Evolutionary conservation across 148 eudicot species (phyloP).

Genomic region (Beta vulgaris): DNA sequence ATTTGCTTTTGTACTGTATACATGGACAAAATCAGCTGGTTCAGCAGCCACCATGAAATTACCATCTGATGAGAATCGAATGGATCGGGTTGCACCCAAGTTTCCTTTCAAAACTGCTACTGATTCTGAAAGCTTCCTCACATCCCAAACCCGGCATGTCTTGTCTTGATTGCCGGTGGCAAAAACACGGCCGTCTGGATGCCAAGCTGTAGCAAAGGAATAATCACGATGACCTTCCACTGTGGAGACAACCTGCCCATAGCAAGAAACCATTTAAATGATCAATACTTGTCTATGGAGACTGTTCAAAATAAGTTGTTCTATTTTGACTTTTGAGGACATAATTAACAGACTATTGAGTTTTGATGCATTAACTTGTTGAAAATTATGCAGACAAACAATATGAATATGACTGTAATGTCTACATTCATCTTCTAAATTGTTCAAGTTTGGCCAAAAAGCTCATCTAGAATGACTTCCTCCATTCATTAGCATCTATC

Average conservation of each 20-base stretch:
- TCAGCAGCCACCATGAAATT: conserved; percentile 77
- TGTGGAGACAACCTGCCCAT: conserved; percentile 50
- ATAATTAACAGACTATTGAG: background rate
- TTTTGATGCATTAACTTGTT: no score
- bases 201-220: conserved; percentile 94
- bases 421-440: background rate
- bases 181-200: conserved; percentile 64
- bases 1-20: conserved; percentile 49
- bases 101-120: conserved; percentile 67
- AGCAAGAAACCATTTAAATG: background rate
- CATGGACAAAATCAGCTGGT: conserved; percentile 89
- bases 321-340: background rate
- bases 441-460: no score
- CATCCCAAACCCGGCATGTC: conserved; percentile 87
- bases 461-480: background rate
- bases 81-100: conserved; percentile 74
- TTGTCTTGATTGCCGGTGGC: conserved; percentile 95
- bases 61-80: conserved; percentile 83
- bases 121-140: conserved; percentile 56
- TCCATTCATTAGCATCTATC: background rate
- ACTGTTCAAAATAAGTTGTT: background rate
- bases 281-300: background rate
- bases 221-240: conserved; percentile 77
- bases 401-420: background rate
- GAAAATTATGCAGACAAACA: background rate